A percentile compares a stretch with the other conserved stretches of the same genome.
Evolutionary conservation across 2,329 filamentous ascomycete species (phyloP).

Genomic region (Boeremia exigua): DNA sequence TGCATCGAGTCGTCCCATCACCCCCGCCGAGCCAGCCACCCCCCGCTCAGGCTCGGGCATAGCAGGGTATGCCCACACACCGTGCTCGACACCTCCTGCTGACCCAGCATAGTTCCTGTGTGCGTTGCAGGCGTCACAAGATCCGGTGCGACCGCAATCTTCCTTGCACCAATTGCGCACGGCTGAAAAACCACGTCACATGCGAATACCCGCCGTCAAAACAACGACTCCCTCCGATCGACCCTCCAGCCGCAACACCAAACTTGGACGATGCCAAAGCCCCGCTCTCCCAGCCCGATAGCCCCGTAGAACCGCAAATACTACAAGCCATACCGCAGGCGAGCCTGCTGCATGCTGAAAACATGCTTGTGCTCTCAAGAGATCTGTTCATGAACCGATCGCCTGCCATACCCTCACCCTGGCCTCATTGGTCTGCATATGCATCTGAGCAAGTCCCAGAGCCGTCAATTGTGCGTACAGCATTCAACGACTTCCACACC

Average conservation of each 20-base stretch:
- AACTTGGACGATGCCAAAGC: background rate
- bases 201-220: conserved; percentile 8
- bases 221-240: background rate
- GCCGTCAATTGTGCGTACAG: conserved; percentile 76
- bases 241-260: background rate
- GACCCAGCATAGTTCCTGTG: conserved; percentile 13
- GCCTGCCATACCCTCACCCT: conserved; percentile 32
- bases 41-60: conserved; percentile 8
- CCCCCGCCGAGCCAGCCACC: conserved; percentile 15
- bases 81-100: background rate
- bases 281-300: background rate
- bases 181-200: conserved; percentile 1
- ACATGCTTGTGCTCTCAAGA: conserved; percentile 40
- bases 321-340: conserved; percentile 43
- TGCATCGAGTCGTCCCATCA: conserved; percentile 24
- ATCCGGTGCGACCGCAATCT: conserved; percentile 20
- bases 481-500: conserved; percentile 76
- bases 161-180: conserved; percentile 18
- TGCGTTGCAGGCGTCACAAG: conserved; percentile 16
- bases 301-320: conserved; percentile 16
- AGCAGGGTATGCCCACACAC: conserved; percentile 14
- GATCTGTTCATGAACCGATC: conserved; percentile 48
- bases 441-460: conserved; percentile 38
- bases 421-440: conserved; percentile 43
- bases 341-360: conserved; percentile 33